Percentiles rank a stretch among this genome's conserved stretches.
These are phyloP conservation scores for Solanum sparsipilum DNA, from an alignment of 257 asterid genomes.

Conservation along the genomic window DNA sequence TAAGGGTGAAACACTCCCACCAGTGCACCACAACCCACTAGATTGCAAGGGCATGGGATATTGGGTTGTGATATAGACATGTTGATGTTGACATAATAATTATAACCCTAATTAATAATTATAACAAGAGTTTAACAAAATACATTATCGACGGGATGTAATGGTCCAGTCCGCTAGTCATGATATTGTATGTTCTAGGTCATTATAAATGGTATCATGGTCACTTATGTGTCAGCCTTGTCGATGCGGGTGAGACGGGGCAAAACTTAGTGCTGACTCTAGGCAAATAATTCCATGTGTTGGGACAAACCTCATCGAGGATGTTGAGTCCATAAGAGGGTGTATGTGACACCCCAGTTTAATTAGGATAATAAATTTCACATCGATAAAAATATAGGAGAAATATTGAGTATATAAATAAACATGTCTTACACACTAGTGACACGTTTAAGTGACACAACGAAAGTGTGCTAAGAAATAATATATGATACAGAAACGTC, in stretches of 20 bases:
- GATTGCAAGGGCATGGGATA: neutral
- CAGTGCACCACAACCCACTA: neutral
- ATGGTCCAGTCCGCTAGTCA: too few species aligned
- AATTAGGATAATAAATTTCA: too few species aligned
- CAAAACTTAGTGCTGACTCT: neutral
- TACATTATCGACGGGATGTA: neutral
- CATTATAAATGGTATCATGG: neutral
- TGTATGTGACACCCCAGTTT: too few species aligned
- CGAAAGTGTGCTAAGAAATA: too few species aligned
- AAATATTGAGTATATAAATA: too few species aligned
- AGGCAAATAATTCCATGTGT: neutral
- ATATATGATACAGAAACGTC: too few species aligned
- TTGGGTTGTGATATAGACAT: neutral
- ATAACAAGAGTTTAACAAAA: neutral
- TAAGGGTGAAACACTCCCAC: too few species aligned
- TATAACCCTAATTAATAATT: neutral
- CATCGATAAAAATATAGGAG: too few species aligned
- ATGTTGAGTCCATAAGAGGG: too few species aligned
- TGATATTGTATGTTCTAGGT: too few species aligned
- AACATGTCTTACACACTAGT: too few species aligned
- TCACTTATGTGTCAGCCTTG: neutral
- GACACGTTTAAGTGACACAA: too few species aligned
- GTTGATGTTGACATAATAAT: neutral
- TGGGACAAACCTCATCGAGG: neutral
- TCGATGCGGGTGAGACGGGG: neutral